phyloP scores from a whole-genome alignment of 2,329 filamentous ascomycete genomes.

The Neonectria ditissima region DNA sequence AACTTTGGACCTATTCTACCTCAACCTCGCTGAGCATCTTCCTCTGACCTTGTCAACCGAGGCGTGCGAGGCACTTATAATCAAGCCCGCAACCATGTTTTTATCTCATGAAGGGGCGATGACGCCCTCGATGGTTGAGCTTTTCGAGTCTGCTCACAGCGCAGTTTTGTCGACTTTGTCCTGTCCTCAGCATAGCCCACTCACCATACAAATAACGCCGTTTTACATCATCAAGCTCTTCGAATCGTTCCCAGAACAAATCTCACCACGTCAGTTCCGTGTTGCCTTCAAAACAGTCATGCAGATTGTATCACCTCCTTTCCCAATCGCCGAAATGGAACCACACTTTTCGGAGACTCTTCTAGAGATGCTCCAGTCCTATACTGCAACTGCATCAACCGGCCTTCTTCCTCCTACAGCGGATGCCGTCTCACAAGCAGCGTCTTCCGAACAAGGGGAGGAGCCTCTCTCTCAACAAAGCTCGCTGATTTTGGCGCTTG shows the following conservation, averaged over 20 bases:
- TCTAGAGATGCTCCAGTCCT: constrained; percentile 79
- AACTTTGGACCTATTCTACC: constrained; percentile 86
- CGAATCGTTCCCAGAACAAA: constrained; percentile 79
- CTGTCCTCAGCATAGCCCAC: constrained; percentile 78
- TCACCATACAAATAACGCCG: constrained; percentile 79
- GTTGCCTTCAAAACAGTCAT: constrained; percentile 89
- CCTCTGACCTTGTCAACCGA: constrained; percentile 75
- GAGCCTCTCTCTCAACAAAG: constrained; percentile 79
- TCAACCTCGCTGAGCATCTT: constrained; percentile 88
- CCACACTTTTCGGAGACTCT: constrained; percentile 84
- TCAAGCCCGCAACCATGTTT: constrained; percentile 81
- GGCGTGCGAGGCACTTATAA: constrained; percentile 77
- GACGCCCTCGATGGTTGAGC: constrained; percentile 61
- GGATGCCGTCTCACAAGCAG: constrained; percentile 50
- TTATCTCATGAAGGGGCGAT: constrained; percentile 63
- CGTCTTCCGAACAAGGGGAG: constrained; percentile 39
- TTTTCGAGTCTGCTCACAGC: constrained; percentile 92
- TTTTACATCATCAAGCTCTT: constrained; percentile 88
- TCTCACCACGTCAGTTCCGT: constrained; percentile 88
- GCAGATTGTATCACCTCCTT: constrained; percentile 84
- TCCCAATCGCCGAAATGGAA: constrained; percentile 76
- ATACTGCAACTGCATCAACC: constrained; percentile 65
- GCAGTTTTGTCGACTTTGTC: constrained; percentile 84
- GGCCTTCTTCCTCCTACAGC: constrained; percentile 55
- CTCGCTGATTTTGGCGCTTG: constrained; percentile 78